Conservation (phyloP, 164 flowering plant genomes). For the Buxus sempervirens region DNA sequence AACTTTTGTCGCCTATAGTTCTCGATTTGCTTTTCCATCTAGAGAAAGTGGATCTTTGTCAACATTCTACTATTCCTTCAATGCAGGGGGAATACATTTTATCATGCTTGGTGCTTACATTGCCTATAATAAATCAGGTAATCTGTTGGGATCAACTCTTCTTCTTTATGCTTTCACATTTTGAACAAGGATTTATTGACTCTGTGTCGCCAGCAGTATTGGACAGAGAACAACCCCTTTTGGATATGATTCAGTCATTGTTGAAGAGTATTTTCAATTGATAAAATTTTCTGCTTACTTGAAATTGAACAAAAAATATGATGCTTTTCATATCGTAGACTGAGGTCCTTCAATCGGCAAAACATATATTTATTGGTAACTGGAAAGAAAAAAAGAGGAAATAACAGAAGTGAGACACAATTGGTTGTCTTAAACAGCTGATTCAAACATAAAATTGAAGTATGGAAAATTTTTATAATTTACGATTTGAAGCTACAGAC, state of each 20-base stretch:
- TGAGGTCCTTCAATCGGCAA: neutral
- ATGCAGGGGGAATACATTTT: slow-evolving; percentile 95
- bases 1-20: slow-evolving; percentile 73
- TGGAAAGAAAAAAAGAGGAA: no score
- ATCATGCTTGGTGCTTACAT: slow-evolving; percentile 86
- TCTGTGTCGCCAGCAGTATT: neutral
- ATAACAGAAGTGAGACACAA: no score
- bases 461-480: no score
- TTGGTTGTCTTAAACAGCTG: no score
- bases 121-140: slow-evolving; percentile 61
- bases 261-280: no score
- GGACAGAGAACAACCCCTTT: no score
- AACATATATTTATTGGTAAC: neutral
- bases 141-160: neutral
- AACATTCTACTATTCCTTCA: slow-evolving; percentile 81
- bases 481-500: no score
- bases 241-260: no score
- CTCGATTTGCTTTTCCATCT: slow-evolving; percentile 88
- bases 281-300: no score
- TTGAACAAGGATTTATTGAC: neutral
- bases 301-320: no score
- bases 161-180: neutral
- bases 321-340: neutral
- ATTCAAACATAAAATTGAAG: no score
- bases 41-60: slow-evolving; percentile 78